Percentiles rank a stretch among this genome's conserved stretches.
Evolutionary conservation across 75 land plant genomes (phyloP).

Genomic region (Cryptomeria japonica): DNA sequence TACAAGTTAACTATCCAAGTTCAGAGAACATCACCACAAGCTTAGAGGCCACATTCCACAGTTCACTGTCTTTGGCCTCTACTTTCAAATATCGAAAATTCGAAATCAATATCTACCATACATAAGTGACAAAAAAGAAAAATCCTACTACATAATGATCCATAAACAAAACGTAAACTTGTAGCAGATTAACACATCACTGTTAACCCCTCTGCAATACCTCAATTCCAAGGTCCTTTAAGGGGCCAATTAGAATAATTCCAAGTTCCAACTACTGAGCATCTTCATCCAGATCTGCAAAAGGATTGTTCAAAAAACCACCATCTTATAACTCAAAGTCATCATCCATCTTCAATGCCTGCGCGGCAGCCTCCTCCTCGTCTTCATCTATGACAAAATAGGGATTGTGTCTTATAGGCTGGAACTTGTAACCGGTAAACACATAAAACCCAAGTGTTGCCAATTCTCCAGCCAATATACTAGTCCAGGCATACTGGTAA

Average conservation of each 20-base stretch:
- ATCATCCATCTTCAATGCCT: conserved; percentile 62
- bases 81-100: background rate
- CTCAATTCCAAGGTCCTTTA: background rate
- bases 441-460: conserved; percentile 73
- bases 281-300: background rate
- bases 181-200: background rate
- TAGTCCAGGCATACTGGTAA: conserved; percentile 69
- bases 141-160: background rate
- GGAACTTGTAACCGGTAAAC: conserved; percentile 75
- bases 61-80: too few relatives aligned
- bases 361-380: conserved; percentile 75
- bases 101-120: background rate
- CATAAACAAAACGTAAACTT: background rate
- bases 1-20: background rate
- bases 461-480: conserved; percentile 60
- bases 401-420: conserved; percentile 62
- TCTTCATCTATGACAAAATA: conserved; percentile 81
- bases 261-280: background rate
- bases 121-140: background rate
- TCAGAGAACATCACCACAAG: background rate
- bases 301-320: background rate
- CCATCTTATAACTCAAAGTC: conserved; percentile 62
- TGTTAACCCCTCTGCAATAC: background rate
- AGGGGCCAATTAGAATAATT: background rate
- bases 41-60: background rate